phyloP scores from a whole-genome alignment of 257 asterid genomes.

The Fraxinus cuspidata region DNA sequence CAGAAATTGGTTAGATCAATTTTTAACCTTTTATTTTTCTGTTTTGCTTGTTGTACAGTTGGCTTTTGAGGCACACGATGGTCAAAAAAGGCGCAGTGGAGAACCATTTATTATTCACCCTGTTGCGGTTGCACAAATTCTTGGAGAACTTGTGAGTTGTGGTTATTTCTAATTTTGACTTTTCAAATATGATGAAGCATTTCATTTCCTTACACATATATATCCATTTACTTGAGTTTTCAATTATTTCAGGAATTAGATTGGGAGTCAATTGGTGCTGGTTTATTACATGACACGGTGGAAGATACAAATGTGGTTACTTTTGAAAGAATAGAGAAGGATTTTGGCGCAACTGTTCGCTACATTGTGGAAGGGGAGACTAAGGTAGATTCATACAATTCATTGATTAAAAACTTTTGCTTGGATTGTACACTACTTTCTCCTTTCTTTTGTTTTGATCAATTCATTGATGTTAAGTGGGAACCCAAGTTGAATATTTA shows the following conservation, averaged over 20 bases:
- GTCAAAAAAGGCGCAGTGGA: conserved; percentile 96
- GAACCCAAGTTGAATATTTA: conserved; percentile 17
- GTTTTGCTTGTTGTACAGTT: conserved; percentile 31
- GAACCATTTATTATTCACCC: conserved; percentile 93
- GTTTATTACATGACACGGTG: conserved; percentile 91
- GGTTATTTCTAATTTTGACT: neutral
- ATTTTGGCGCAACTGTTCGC: conserved; percentile 78
- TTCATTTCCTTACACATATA: neutral
- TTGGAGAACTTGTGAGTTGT: conserved; percentile 82
- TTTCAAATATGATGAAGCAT: conserved; percentile 19
- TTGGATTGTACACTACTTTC: too few species aligned
- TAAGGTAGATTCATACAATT: conserved; percentile 51
- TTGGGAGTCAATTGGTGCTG: conserved; percentile 97
- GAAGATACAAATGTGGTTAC: conserved; percentile 85
- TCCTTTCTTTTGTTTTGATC: conserved; percentile 7
- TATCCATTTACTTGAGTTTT: conserved; percentile 9
- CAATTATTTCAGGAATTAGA: conserved; percentile 68
- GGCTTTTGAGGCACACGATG: conserved; percentile 96
- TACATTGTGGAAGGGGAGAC: conserved; percentile 97
- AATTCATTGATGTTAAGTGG: neutral
- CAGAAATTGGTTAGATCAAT: neutral
- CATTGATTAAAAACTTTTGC: neutral
- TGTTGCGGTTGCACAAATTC: conserved; percentile 94
- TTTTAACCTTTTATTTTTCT: neutral
- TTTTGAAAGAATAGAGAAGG: conserved; percentile 77